Evolutionary conservation across 768 basidiomycete genomes (phyloP), one percentile per base, ranked within the genome.

Genomic region (Chalciporus piperatus): DNA sequence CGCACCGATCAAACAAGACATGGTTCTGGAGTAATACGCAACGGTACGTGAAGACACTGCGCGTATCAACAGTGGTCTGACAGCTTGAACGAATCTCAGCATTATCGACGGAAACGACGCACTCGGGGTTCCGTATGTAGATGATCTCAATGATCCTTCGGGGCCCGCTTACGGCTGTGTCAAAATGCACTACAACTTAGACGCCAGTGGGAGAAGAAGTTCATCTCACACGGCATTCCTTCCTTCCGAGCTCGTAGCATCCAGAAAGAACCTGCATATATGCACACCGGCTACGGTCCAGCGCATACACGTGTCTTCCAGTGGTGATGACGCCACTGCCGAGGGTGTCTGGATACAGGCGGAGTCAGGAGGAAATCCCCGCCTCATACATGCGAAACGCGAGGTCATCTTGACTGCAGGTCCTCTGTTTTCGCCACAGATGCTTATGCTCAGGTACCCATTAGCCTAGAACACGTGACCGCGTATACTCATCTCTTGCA

Each of bases 381-480:
- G 48, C 2, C 27, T 48, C 39, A 40, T 47, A 39, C 48, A 30
- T 43, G 61, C 45, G 41, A 55, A 45, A 48, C 55, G 37, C 42
- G 67, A 70, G 48, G 59, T 72, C 14, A 57, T 67, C 20, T 45
- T 45, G 52, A 64, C 25, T 70, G 70, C 45, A 16, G 76, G 77
- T 11, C 68, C 76, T 1, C 59, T 79, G 32, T 67, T 70, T 27
- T 71, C 69, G 6, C 70, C 76, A 30, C 76, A 76, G 47, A 56
- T 78, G 23, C 65, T 79, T 11, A 65, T 76, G 55, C 54, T 69
- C 19, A 70, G 68, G 66, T 22, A 37, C 50, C 48, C 5, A 60
- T 70, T 4, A 2, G 6, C 28, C 12, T 12, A 30, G 28, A 30
- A 12, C 28, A 8, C 12, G 28, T 30, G 28, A 30, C 69, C 12